These are phyloP conservation scores for Apostasia ramifera DNA, from an alignment of 106 monocot genomes.

Conservation along the genomic window DNA sequence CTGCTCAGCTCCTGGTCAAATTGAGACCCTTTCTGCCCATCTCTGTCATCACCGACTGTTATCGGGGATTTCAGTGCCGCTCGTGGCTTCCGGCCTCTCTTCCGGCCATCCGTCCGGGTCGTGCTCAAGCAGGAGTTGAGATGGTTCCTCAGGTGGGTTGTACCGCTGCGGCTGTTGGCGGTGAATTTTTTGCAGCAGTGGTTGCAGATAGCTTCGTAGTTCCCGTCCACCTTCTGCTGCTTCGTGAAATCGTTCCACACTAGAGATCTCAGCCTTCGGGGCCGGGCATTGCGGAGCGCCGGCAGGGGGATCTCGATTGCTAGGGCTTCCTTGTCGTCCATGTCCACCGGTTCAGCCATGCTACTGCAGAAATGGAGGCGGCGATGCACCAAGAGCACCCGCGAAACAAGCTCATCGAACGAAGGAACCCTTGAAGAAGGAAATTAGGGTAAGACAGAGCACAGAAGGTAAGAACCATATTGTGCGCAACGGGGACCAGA, in stretches of 20 bases:
- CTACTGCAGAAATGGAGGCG: not conserved
- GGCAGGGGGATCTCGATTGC: not conserved
- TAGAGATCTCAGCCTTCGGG: slow-evolving; percentile 36
- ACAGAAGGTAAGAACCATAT: not conserved
- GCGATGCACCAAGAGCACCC: not conserved
- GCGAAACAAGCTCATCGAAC: not conserved
- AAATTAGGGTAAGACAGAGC: too few species aligned
- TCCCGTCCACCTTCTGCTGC: slow-evolving; percentile 52
- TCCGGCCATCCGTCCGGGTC: slow-evolving; percentile 15
- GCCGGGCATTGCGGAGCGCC: slow-evolving; percentile 6
- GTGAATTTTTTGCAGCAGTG: slow-evolving; percentile 75
- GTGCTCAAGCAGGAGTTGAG: slow-evolving; percentile 44
- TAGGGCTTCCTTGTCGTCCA: slow-evolving; percentile 6
- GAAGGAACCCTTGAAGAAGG: not conserved
- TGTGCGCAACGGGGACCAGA: not conserved
- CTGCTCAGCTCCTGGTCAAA: slow-evolving; percentile 64
- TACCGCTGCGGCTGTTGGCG: slow-evolving; percentile 69
- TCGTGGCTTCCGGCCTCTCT: slow-evolving; percentile 41
- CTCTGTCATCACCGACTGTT: slow-evolving; percentile 8
- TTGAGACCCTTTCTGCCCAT: slow-evolving; percentile 11
- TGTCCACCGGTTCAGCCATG: slow-evolving; percentile 5
- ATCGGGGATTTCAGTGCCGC: slow-evolving; percentile 10
- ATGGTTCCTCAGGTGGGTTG: slow-evolving; percentile 75
- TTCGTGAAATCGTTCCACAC: slow-evolving; percentile 90
- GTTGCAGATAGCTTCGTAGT: slow-evolving; percentile 63